Conservation (phyloP, 306 rosid species). For the Sindora glabra region DNA sequence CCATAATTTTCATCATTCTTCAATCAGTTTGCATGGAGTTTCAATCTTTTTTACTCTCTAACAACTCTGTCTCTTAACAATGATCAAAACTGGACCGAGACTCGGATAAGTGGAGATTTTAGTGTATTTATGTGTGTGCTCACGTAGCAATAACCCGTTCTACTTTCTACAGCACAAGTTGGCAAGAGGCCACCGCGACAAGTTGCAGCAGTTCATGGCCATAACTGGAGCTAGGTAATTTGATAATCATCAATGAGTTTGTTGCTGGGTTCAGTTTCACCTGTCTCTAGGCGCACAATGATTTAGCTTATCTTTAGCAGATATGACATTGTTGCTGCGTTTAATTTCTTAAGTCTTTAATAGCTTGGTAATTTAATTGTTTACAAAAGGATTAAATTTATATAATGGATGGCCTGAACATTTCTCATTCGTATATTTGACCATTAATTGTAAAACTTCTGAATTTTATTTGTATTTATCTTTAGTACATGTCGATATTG, state of each 20-base stretch:
- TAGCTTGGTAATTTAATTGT: too few relatives aligned
- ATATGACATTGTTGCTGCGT: background rate
- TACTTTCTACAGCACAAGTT: conserved; percentile 64
- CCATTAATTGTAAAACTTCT: background rate
- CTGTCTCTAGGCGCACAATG: background rate
- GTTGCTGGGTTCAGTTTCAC: background rate
- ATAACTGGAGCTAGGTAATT: conserved; percentile 89
- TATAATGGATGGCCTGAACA: background rate
- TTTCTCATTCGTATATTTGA: background rate
- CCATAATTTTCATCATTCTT: too few relatives aligned
- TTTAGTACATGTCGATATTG: too few relatives aligned
- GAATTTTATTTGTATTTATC: background rate
- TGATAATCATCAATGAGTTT: background rate
- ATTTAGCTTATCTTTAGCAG: background rate
- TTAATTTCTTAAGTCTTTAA: too few relatives aligned
- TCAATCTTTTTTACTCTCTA: too few relatives aligned
- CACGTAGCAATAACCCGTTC: background rate
- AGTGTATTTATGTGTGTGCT: background rate
- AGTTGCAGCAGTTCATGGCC: conserved; percentile 85
- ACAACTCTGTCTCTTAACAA: too few relatives aligned
- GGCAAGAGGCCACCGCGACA: conserved; percentile 92
- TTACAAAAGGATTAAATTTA: too few relatives aligned
- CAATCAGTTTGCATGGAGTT: background rate
- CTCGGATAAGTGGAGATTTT: background rate
- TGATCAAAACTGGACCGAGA: background rate